Conservation (phyloP, 371 early-diverging fungal genomes). For the Smittium culicis region DNA sequence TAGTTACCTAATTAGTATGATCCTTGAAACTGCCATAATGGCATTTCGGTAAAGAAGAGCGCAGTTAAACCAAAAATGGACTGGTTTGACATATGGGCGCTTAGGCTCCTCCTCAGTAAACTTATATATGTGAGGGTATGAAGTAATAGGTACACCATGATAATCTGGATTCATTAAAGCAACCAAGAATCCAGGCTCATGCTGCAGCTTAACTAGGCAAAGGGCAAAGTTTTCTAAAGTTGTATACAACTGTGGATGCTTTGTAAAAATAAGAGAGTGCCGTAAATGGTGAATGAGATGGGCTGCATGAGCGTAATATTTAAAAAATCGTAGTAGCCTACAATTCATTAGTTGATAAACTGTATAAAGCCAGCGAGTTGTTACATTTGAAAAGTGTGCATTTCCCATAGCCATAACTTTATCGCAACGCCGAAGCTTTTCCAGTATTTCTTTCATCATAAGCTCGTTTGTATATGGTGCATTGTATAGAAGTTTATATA, state of each 20-base stretch:
- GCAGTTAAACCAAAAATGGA: conserved; percentile 29
- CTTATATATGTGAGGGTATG: conserved; percentile 14
- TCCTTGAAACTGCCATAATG: conserved; percentile 28
- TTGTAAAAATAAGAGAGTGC: conserved; percentile 44
- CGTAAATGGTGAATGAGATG: conserved; percentile 45
- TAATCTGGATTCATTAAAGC: conserved; percentile 30
- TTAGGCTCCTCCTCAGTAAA: conserved; percentile 1
- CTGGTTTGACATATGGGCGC: conserved; percentile 21
- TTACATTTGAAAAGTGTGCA: conserved; percentile 36
- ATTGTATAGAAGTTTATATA: conserved; percentile 58
- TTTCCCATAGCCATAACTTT: conserved; percentile 34
- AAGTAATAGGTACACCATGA: conserved; percentile 29
- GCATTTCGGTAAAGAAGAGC: conserved; percentile 30
- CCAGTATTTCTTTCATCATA: conserved; percentile 59
- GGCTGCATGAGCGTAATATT: conserved; percentile 33
- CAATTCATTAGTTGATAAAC: conserved; percentile 62
- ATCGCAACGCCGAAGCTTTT: conserved; percentile 55
- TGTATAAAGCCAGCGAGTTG: conserved; percentile 59
- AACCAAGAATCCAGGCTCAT: conserved; percentile 30
- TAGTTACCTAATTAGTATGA: conserved; percentile 20
- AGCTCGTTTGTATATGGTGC: conserved; percentile 65
- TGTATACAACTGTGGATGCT: conserved; percentile 48
- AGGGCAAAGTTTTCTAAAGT: conserved; percentile 48
- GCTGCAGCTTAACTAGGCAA: conserved; percentile 38
- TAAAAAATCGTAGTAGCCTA: conserved; percentile 42